These are phyloP conservation scores for Boletus rubroflammeus DNA, from an alignment of 768 basidiomycete genomes.

Conservation along the genomic window DNA sequence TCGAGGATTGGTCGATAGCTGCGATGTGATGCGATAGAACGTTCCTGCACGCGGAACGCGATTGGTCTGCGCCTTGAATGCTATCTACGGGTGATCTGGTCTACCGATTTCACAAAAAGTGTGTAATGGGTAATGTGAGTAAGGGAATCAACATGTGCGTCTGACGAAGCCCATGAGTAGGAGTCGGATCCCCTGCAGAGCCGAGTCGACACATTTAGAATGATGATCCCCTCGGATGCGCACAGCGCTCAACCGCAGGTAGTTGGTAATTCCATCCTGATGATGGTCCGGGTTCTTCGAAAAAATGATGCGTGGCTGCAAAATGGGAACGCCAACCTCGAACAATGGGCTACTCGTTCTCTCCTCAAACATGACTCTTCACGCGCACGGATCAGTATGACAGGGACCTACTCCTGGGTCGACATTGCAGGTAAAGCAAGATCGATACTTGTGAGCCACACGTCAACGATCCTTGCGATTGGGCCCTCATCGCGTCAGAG, in stretches of 20 bases:
- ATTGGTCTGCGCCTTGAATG: slow-evolving; percentile 2
- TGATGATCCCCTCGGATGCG: too few species aligned
- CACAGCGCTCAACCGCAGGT: too few species aligned
- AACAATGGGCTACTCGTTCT: neutral
- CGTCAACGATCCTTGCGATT: neutral
- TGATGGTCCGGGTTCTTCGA: too few species aligned
- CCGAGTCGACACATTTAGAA: too few species aligned
- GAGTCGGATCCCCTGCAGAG: too few species aligned
- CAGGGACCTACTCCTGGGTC: neutral
- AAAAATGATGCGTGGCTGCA: neutral
- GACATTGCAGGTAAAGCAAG: neutral
- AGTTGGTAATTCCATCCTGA: too few species aligned
- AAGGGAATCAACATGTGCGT: slow-evolving; percentile 13
- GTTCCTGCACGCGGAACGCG: neutral
- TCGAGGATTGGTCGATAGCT: slow-evolving; percentile 3
- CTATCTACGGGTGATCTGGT: slow-evolving; percentile 7
- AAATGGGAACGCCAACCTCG: neutral
- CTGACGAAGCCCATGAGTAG: neutral
- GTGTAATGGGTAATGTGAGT: slow-evolving; percentile 1
- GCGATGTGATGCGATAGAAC: neutral
- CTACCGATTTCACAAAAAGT: slow-evolving; percentile 3
- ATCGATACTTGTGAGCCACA: neutral
- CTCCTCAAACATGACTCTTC: neutral
- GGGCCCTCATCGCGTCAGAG: neutral
- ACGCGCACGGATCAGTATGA: neutral